phyloP scores from a whole-genome alignment of 345 rosid species.

The Salix caprea region DNA sequence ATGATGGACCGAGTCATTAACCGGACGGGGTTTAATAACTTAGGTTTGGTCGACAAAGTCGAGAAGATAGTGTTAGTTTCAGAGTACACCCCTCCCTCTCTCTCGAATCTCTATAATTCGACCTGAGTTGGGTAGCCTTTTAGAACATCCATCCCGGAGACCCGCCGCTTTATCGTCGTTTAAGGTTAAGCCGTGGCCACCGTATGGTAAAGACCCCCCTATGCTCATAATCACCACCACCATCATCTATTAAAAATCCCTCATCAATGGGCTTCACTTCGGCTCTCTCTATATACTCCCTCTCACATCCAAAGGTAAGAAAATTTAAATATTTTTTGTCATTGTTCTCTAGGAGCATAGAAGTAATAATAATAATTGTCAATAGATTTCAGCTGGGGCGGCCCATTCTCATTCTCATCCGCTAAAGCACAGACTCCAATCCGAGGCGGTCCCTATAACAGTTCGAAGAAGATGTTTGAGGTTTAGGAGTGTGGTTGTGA shows the following conservation, averaged over 20 bases:
- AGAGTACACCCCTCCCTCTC: no score
- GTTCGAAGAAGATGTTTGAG: constrained; percentile 28
- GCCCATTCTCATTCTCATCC: no score
- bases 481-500: constrained; percentile 39
- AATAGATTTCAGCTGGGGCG: no score
- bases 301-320: constrained; percentile 47
- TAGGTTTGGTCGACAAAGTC: no score
- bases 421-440: constrained; percentile 17
- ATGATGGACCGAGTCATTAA: no score
- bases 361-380: no score
- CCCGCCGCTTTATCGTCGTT: constrained; percentile 14
- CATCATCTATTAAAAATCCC: constrained; percentile 17
- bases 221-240: constrained; percentile 24
- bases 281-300: constrained; percentile 41
- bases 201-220: constrained; percentile 2
- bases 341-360: no score
- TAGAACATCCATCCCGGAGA: constrained; percentile 3
- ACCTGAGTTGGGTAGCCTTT: no score
- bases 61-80: no score
- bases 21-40: no score
- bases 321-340: background rate
- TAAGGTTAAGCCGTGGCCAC: background rate
- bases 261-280: constrained; percentile 51
- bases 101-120: no score
- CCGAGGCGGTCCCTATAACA: constrained; percentile 15